phyloP scores from a whole-genome alignment of 306 rosid genomes.

The Cucumis sativus region DNA sequence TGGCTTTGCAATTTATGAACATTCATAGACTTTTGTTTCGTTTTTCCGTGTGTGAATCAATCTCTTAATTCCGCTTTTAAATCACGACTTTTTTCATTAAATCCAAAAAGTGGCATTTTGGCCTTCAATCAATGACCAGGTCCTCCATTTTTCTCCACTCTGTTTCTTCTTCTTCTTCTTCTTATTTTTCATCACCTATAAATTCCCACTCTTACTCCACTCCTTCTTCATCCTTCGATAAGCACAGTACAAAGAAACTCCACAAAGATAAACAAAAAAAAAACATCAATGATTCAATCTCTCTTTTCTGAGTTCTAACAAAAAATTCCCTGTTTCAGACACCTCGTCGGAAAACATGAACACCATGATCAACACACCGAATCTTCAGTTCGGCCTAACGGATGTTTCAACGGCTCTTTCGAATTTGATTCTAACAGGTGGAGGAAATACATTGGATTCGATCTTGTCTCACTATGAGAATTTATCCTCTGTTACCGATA shows the following conservation, averaged over 20 bases:
- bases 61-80: neutral
- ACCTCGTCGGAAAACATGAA: constrained; percentile 18
- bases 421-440: constrained; percentile 37
- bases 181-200: neutral
- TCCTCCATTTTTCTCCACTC: neutral
- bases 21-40: neutral
- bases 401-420: constrained; percentile 5
- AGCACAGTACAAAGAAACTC: neutral
- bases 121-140: neutral
- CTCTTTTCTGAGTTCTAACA: neutral
- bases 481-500: neutral
- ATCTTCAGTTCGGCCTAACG: neutral
- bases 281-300: neutral
- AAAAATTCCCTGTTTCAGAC: neutral
- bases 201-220: neutral
- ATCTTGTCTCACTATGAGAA: constrained; percentile 48
- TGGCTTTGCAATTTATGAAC: constrained; percentile 5
- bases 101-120: neutral
- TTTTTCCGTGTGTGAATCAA: neutral
- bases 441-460: constrained; percentile 69
- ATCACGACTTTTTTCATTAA: neutral
- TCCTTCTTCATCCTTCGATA: neutral
- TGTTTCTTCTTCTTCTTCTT: neutral
- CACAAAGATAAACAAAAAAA: neutral
- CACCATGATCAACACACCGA: constrained; percentile 14